These are phyloP conservation scores for Arachis stenosperma DNA, from an alignment of 306 rosid species.

Conservation along the genomic window DNA sequence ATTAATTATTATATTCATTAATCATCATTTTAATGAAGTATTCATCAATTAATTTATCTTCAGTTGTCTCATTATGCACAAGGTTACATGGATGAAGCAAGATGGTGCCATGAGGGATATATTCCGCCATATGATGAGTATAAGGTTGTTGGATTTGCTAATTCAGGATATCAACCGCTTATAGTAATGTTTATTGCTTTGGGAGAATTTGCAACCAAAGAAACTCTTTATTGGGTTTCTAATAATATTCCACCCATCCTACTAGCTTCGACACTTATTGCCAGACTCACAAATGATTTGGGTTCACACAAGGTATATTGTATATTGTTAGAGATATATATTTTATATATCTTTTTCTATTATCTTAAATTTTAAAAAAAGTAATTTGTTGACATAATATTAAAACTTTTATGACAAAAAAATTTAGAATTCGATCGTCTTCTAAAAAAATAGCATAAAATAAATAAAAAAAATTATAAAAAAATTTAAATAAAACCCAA, in stretches of 20 bases:
- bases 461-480: too few species aligned
- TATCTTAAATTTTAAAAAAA: too few species aligned
- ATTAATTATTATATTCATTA: too few species aligned
- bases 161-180: neutral
- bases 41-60: too few species aligned
- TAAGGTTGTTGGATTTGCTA: neutral
- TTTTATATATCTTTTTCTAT: too few species aligned
- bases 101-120: conserved; percentile 30
- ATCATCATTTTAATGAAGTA: neutral
- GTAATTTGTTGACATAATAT: too few species aligned
- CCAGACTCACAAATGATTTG: conserved; percentile 31
- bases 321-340: neutral
- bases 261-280: neutral
- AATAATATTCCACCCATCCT: conserved; percentile 22
- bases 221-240: conserved; percentile 37
- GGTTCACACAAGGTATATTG: conserved; percentile 45
- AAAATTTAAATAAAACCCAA: too few species aligned
- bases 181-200: neutral
- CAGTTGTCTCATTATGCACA: neutral
- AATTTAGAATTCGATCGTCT: too few species aligned
- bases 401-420: too few species aligned
- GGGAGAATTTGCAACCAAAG: conserved; percentile 19
- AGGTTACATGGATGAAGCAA: conserved; percentile 33
- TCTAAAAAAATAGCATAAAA: too few species aligned
- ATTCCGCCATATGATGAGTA: conserved; percentile 40